Conservation (phyloP, 2,329 filamentous ascomycete genomes). For the Pestalotiopsis sp. region DNA sequence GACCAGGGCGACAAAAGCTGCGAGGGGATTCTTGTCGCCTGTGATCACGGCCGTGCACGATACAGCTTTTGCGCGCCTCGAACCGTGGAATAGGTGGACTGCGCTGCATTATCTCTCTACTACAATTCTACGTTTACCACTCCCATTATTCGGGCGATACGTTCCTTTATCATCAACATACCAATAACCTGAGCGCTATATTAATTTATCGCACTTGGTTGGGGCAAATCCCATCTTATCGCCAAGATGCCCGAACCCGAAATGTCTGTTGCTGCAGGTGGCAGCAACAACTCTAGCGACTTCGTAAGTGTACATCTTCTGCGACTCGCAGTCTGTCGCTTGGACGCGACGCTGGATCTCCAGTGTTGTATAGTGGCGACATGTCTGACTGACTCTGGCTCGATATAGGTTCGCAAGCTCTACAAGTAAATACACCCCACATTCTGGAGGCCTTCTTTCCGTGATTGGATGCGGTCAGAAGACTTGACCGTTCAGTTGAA, state of each 20-base stretch:
- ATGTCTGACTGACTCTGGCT: slow-evolving; percentile 13
- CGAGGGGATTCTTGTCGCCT: not conserved
- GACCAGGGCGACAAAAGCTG: not conserved
- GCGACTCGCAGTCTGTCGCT: not conserved
- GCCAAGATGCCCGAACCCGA: slow-evolving; percentile 37
- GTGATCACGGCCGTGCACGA: not conserved
- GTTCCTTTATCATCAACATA: not conserved
- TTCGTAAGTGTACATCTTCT: slow-evolving; percentile 70
- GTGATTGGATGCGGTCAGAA: not conserved
- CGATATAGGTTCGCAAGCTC: slow-evolving; percentile 84
- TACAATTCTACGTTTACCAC: not conserved
- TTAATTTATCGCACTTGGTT: not conserved
- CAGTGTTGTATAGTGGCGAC: slow-evolving; percentile 2
- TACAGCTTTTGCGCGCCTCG: not conserved
- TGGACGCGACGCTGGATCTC: slow-evolving; percentile 15
- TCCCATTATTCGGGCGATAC: not conserved
- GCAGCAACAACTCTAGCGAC: slow-evolving; percentile 84
- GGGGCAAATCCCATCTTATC: not conserved
- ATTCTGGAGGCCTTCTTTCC: slow-evolving; percentile 9
- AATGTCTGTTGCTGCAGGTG: slow-evolving; percentile 42
- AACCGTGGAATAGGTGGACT: not conserved
- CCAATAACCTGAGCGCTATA: not conserved
- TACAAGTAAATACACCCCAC: slow-evolving; percentile 77
- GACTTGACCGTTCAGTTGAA: not conserved
- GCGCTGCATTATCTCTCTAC: not conserved